These are phyloP conservation scores for Nitzschia sp. DNA, from an alignment of 108 stramenopile species.

Conservation along the genomic window DNA sequence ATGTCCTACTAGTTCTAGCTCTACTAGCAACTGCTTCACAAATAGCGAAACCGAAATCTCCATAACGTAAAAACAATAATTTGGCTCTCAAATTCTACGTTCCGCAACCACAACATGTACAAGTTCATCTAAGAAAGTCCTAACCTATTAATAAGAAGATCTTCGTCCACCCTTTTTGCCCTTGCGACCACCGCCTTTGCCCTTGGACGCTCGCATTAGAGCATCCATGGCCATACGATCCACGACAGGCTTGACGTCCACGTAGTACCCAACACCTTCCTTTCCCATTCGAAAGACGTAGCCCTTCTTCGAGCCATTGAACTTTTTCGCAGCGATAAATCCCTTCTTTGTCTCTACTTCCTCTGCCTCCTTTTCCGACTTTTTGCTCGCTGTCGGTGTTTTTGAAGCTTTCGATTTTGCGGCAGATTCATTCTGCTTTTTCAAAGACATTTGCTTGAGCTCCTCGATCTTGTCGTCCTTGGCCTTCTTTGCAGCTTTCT, in stretches of 20 bases:
- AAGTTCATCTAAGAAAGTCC: too few species aligned
- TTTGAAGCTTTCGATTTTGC: slow-evolving; percentile 10
- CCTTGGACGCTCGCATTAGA: slow-evolving; percentile 27
- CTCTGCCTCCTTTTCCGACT: background rate
- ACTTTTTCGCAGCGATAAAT: slow-evolving; percentile 74
- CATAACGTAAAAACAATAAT: too few species aligned
- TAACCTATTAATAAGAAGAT: too few species aligned
- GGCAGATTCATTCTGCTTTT: background rate
- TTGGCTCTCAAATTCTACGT: too few species aligned
- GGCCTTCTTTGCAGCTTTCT: slow-evolving; percentile 27
- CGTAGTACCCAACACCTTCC: slow-evolving; percentile 79
- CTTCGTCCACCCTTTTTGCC: slow-evolving; percentile 4
- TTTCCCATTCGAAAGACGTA: slow-evolving; percentile 73
- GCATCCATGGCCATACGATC: slow-evolving; percentile 61
- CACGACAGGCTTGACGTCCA: slow-evolving; percentile 65
- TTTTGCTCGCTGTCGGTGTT: slow-evolving; percentile 13
- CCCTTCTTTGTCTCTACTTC: slow-evolving; percentile 7
- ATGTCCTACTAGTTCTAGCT: slow-evolving; percentile 24
- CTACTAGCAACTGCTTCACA: background rate
- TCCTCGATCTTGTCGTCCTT: slow-evolving; percentile 30
- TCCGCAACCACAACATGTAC: too few species aligned
- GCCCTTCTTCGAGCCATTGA: slow-evolving; percentile 69
- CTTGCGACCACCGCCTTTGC: slow-evolving; percentile 28
- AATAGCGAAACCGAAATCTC: background rate
- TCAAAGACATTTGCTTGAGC: slow-evolving; percentile 5